Conservation (phyloP, 768 basidiomycete species). For the Crucibulum laeve region DNA sequence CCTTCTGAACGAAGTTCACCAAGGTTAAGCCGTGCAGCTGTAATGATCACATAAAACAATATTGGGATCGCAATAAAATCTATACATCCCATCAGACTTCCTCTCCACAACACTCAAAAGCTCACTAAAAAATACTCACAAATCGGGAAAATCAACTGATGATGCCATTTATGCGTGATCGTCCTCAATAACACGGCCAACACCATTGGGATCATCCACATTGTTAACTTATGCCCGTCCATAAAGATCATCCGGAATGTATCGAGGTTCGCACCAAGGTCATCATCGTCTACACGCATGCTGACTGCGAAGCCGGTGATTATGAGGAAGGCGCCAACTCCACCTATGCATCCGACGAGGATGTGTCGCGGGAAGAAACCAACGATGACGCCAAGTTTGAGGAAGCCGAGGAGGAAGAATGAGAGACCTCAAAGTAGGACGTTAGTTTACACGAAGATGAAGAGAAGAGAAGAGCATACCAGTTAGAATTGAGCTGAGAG, state of each 20-base stretch:
- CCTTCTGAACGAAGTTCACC: conserved; percentile 54
- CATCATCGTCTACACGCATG: conserved; percentile 76
- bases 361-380: conserved; percentile 98
- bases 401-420: conserved; percentile 82
- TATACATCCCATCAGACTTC: conserved; percentile 19
- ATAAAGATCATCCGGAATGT: conserved; percentile 69
- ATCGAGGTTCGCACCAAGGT: conserved; percentile 61
- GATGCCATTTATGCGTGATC: conserved; percentile 75
- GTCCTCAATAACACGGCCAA: conserved; percentile 75
- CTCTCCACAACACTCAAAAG: neutral
- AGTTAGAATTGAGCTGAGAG: conserved; percentile 83
- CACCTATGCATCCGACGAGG: conserved; percentile 95
- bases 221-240: conserved; percentile 52
- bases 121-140: conserved; percentile 43
- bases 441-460: neutral
- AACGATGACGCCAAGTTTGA: conserved; percentile 79
- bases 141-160: conserved; percentile 88
- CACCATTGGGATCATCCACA: conserved; percentile 78
- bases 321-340: conserved; percentile 92
- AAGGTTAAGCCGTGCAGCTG: conserved; percentile 58
- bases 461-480: conserved; percentile 37
- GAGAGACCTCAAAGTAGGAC: conserved; percentile 48
- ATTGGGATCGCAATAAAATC: conserved; percentile 80
- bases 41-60: conserved; percentile 80
- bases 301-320: conserved; percentile 70